Percentiles rank a stretch among this genome's conserved stretches.
Evolutionary conservation across 495 filamentous ascomycete species (phyloP).

Genomic region (Penicillium arizonense): DNA sequence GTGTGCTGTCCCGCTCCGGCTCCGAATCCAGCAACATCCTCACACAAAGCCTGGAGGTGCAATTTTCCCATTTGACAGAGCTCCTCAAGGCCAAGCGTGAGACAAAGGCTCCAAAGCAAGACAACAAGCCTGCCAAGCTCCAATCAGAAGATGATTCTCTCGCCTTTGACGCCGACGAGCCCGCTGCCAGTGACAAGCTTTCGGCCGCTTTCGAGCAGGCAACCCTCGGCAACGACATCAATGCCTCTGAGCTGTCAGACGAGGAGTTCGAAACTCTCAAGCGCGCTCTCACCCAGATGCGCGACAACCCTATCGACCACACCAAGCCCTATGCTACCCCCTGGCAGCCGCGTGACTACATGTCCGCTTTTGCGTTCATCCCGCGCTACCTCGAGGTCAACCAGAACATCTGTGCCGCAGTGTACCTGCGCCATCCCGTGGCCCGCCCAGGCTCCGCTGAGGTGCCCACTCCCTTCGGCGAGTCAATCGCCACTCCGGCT

Average conservation of each 20-base stretch:
- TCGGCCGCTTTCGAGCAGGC: constrained; percentile 44
- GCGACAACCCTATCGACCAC: constrained; percentile 72
- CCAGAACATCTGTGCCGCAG: constrained; percentile 90
- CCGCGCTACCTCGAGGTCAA: constrained; percentile 96
- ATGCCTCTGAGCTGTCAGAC: constrained; percentile 38
- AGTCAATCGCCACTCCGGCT: constrained; percentile 64
- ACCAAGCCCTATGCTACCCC: constrained; percentile 87
- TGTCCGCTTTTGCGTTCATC: constrained; percentile 91
- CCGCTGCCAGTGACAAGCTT: constrained; percentile 31
- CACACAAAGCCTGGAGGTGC: constrained; percentile 49
- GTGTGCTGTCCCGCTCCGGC: constrained; percentile 51
- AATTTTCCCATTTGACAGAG: constrained; percentile 46
- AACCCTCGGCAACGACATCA: constrained; percentile 36
- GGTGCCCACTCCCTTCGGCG: constrained; percentile 81
- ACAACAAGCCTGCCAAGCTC: constrained; percentile 19
- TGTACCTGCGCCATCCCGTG: constrained; percentile 93
- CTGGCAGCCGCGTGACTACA: constrained; percentile 84
- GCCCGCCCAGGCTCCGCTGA: constrained; percentile 84
- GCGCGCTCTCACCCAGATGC: constrained; percentile 52
- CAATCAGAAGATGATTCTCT: neutral
- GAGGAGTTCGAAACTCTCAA: constrained; percentile 42
- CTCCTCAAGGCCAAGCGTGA: constrained; percentile 41
- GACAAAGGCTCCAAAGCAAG: constrained; percentile 25
- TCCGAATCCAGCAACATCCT: constrained; percentile 41
- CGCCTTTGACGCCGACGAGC: constrained; percentile 1